Base-by-base conservation (phyloP, 116 monocot species). In the Trichopus zeylanicus region DNA sequence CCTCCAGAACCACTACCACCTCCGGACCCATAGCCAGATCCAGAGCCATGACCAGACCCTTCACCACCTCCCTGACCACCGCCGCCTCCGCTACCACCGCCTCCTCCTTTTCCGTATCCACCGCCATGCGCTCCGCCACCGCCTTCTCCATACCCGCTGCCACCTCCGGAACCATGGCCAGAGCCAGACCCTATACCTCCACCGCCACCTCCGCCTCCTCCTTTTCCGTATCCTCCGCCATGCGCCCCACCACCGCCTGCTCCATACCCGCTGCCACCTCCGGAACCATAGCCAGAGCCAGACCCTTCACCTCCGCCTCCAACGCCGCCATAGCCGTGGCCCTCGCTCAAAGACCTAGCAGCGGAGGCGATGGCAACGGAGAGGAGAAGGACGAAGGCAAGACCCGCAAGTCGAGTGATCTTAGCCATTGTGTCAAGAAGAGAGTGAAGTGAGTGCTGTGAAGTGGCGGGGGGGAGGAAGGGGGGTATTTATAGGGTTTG, bases 221-320 rank as follows among this genome's bases (percentile, higher is more conserved):
- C n/a, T n/a, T n/a, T n/a, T 6, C 34, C 34, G 34, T 5, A 5
- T 6, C 34, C 34, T 35, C 10, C 34, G 34, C 34, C 34, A 35
- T 35, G 10, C 34, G 7, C 34, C 5, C 7, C 5, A 10, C 34
- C 34, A 35, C 34, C 34, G 5, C 34, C 34, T 6, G 34, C 5
- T 10, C 34, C 34, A 35, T 5, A 35, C 34, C 34, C 34, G 10
- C 7, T 6, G 10, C 34, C 34, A 35, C 7, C 5, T 6, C 58
- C 31, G 46, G 42, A 26, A 18, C 62, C 46, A 49, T 49, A 48
- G 21, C 27, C 49, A 23, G 22, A 24, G 6, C 51, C 51, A 20
- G 35, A 11, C 11, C 72, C 71, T 65, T 51, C 26, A 19, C 6
- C 46, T 73, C 64, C 30, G 54, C 34, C 34, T 5, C 34, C 34